phyloP scores from a whole-genome alignment of 176 grass and related monocot species.

The Sorghum bicolor region DNA sequence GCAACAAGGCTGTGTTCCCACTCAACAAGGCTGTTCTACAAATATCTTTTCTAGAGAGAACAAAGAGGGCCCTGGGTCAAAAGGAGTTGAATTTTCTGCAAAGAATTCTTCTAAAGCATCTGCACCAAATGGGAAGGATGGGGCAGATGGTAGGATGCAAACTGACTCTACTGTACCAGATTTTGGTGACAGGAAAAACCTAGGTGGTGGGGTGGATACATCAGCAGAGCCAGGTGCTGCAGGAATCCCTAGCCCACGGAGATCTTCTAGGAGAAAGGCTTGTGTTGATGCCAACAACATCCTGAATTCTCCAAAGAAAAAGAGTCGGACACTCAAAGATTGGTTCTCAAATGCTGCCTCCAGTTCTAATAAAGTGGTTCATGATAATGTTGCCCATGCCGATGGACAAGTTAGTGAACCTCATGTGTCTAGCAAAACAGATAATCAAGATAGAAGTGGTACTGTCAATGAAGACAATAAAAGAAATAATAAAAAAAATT shows the following conservation, averaged over 20 bases:
- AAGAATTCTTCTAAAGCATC: background rate
- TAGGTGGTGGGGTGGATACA: conserved; percentile 12
- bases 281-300: conserved; percentile 25
- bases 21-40: background rate
- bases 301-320: background rate
- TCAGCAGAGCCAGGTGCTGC: conserved; percentile 10
- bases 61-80: background rate
- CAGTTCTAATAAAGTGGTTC: conserved; percentile 7
- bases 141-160: background rate
- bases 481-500: background rate
- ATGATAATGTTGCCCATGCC: conserved; percentile 12
- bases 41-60: background rate
- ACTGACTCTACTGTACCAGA: background rate
- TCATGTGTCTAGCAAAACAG: conserved; percentile 32
- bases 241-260: conserved; percentile 17
- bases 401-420: conserved; percentile 20
- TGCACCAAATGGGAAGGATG: background rate
- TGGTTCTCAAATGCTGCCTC: background rate
- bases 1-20: background rate
- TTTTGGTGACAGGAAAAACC: background rate
- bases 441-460: conserved; percentile 11
- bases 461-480: background rate
- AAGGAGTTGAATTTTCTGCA: background rate
- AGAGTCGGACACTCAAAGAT: background rate
- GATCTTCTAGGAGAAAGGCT: conserved; percentile 41